Base-by-base conservation (phyloP, 1,284 basidiomycete species). In the Leccinum griseonigrum region DNA sequence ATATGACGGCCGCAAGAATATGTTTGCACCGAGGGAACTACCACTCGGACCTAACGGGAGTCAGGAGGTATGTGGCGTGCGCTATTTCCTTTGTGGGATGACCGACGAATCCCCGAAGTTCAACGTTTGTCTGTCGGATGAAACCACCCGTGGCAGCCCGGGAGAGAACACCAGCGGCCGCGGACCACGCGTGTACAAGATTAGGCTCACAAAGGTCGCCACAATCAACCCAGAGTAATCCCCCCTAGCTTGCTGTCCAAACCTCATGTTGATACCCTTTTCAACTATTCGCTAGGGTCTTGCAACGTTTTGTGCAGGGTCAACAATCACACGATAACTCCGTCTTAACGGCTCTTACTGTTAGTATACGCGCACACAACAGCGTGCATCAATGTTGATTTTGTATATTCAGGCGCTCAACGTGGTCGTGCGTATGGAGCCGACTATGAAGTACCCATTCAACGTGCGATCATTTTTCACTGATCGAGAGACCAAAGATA, bases 381-480 rank as follows among this genome's bases (percentile, higher is more conserved):
- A 56, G 10, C 54, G 16, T 46, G 4, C 28, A 22, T 31, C 22
- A 26, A 55, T 22, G 38, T 31, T 67, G 16, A 63, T 36, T 26
- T 60, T 26, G 40, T 59, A 52, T 51, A 52, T 11, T 56, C 61
- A 90, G 86, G 86, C 89, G 0, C 74, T 91, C 57, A 92, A 92
- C 67, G 87, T 91, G 34, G 86, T 89, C 14, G 82, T 91, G 38
- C 82, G 90, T 14, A 90, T 89, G 87, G 84, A 87, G 63, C 88
- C 88, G 0, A 85, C 82, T 0, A 76, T 87, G 77, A 82, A 81
- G 36, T 89, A 87, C 61, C 87, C 88, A 0, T 89, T 89, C 76
- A 92, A 92, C 64, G 81, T 86, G 10, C 81, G 88, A 2, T 90
- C 88, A 0, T 92, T 92, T 75, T 92, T 91, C 71, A 90, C 88